Base-by-base conservation (phyloP, 306 rosid genomes). In the Neltuma alba region DNA sequence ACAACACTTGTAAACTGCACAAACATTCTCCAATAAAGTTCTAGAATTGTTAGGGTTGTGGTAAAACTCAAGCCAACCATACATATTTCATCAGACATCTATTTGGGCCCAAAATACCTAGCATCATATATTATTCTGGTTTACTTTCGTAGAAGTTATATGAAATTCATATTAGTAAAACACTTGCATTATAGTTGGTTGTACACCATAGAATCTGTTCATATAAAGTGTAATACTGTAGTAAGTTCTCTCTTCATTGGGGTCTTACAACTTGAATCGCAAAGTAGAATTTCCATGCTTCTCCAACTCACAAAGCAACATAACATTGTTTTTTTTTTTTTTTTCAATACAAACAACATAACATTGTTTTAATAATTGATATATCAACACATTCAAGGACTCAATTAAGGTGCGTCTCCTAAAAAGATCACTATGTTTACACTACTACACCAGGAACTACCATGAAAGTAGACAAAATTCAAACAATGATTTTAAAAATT, bases 11-110 rank as follows among this genome's bases (percentile, higher is more conserved):
- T 38, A 76, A 73, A 74, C 20, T 33, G 72, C 70, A 71, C 70
- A 47, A 66, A 28, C 65, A 23, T 58, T 70, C 71, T 31, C 30
- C 42, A 54, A 48, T 45, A 54, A 30, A 61, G 71, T 74, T 81
- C 47, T 30, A 48, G 42, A 82, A 57, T 42, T 44, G 72, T 63
- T 74, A 63, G 10, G 15, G 5, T 2, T 31, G 20, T 2, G 7
- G 40, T 61, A 61, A 30, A 30, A 62, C 41, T 31, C 21, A 15
- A 31, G 23, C 68, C 65, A 60, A 13, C 36, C 23, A 61, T 14
- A 28, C 38, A 61, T 14, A 61, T 30, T 30, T n/a, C 20, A 13
- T n/a, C 20, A 13, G 33, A 60, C 66, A 28, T 4, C 9, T 60
- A 13, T 60, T 60, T 25, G 66, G 66, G 4, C 30, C 38, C 67